Conservation (phyloP, 805 yeast species). For the Candida adriatica region DNA sequence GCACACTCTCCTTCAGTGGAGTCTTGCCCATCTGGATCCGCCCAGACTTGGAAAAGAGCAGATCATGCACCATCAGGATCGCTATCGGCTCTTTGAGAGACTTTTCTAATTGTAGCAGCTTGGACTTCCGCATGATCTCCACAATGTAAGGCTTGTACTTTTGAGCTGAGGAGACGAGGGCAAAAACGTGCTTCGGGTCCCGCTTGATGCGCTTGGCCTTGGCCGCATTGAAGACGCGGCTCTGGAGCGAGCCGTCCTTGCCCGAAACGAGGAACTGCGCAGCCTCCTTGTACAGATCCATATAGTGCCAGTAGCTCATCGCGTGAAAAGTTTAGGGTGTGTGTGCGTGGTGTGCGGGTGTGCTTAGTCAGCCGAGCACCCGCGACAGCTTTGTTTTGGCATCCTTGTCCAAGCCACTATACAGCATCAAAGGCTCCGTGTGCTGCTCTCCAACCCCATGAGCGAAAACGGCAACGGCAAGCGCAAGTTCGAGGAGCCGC, state of each 20-base stretch:
- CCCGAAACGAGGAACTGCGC: constrained; percentile 24
- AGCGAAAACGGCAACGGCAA: constrained; percentile 1
- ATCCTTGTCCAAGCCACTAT: too few relatives aligned
- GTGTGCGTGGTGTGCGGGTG: constrained; percentile 1
- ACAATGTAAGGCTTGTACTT: constrained; percentile 60
- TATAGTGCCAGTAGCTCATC: too few relatives aligned
- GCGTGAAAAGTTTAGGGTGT: too few relatives aligned
- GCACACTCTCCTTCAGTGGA: constrained; percentile 73
- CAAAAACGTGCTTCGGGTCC: constrained; percentile 82
- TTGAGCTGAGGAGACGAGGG: constrained; percentile 72
- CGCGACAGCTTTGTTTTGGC: too few relatives aligned
- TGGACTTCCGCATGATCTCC: constrained; percentile 58
- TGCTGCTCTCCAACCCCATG: background rate
- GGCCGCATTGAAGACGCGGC: constrained; percentile 44
- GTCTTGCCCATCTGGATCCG: constrained; percentile 87
- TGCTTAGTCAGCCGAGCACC: too few relatives aligned
- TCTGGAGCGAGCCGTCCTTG: constrained; percentile 48
- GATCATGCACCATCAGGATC: constrained; percentile 70
- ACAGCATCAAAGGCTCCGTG: constrained; percentile 4
- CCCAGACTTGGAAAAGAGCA: constrained; percentile 66
- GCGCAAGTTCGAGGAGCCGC: constrained; percentile 7
- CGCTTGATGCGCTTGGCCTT: constrained; percentile 42
- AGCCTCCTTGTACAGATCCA: constrained; percentile 32
- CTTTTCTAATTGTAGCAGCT: constrained; percentile 49
- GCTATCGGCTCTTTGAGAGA: constrained; percentile 49